Percentiles rank a stretch among this genome's conserved stretches.
These are phyloP conservation scores for Oryza glumipatula DNA, from an alignment of 176 grass and related monocot genomes.

Conservation along the genomic window DNA sequence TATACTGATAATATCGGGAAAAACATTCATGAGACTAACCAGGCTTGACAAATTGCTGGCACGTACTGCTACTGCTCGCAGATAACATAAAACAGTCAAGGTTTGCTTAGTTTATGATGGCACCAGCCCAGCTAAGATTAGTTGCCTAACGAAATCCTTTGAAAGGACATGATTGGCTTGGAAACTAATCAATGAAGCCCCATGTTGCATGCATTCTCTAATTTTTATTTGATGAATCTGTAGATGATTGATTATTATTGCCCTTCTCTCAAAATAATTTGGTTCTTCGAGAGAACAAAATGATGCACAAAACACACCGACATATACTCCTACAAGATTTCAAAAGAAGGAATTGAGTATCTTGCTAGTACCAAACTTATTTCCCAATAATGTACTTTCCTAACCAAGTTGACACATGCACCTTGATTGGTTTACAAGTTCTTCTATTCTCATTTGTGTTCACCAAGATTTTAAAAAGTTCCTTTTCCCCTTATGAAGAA, in stretches of 20 bases:
- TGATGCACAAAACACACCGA: background rate
- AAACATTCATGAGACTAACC: background rate
- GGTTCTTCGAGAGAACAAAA: background rate
- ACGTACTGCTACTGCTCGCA: background rate
- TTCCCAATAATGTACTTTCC: background rate
- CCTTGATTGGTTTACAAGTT: conserved; percentile 8
- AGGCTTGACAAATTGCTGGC: background rate
- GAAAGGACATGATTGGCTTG: conserved; percentile 44
- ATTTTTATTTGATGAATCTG: conserved; percentile 28
- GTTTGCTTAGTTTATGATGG: background rate
- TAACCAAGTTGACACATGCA: background rate
- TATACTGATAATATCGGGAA: background rate
- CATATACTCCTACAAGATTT: background rate
- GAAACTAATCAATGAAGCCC: conserved; percentile 45
- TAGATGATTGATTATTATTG: background rate
- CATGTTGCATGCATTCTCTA: conserved; percentile 19
- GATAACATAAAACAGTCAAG: background rate
- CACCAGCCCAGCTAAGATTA: conserved; percentile 44
- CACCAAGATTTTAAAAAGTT: background rate
- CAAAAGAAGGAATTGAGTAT: background rate
- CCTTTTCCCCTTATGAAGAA: background rate
- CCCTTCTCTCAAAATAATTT: background rate
- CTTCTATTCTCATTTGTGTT: background rate
- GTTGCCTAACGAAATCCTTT: conserved; percentile 40
- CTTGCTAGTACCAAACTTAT: background rate